Percentiles rank a stretch among this genome's conserved stretches.
These are phyloP conservation scores for Cruciata laevipes DNA, from an alignment of 257 asterid species.

Conservation along the genomic window DNA sequence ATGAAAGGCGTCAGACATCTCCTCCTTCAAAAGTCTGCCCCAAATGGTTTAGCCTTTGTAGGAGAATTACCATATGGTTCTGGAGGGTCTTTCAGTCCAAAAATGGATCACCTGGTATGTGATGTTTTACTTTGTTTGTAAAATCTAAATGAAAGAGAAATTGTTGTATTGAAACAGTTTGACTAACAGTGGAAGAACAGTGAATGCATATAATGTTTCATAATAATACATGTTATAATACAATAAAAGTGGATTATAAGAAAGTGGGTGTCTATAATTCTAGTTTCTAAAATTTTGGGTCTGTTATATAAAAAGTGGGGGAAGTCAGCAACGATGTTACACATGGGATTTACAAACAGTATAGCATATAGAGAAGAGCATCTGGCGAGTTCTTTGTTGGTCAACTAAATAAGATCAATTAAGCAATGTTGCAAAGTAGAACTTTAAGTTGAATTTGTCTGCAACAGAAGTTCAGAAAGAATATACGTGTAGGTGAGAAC, in stretches of 20 bases:
- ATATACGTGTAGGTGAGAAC: too few relatives aligned
- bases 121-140: slow-evolving; percentile 10
- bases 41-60: slow-evolving; percentile 78
- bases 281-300: neutral
- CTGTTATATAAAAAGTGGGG: neutral
- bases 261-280: too few relatives aligned
- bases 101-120: slow-evolving; percentile 98
- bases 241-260: neutral
- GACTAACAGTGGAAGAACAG: neutral
- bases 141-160: neutral
- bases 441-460: too few relatives aligned
- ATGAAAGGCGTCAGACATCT: slow-evolving; percentile 82
- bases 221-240: neutral
- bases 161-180: neutral
- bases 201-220: neutral
- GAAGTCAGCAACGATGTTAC: neutral
- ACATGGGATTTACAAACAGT: too few relatives aligned
- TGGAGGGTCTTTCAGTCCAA: slow-evolving; percentile 70
- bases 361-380: too few relatives aligned
- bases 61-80: slow-evolving; percentile 89
- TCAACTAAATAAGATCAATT: too few relatives aligned
- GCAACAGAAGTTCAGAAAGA: too few relatives aligned
- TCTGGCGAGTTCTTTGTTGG: too few relatives aligned
- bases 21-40: slow-evolving; percentile 72
- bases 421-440: too few relatives aligned